These are phyloP conservation scores for Asterophora lycoperdoides DNA, from an alignment of 768 basidiomycete genomes.

Conservation along the genomic window DNA sequence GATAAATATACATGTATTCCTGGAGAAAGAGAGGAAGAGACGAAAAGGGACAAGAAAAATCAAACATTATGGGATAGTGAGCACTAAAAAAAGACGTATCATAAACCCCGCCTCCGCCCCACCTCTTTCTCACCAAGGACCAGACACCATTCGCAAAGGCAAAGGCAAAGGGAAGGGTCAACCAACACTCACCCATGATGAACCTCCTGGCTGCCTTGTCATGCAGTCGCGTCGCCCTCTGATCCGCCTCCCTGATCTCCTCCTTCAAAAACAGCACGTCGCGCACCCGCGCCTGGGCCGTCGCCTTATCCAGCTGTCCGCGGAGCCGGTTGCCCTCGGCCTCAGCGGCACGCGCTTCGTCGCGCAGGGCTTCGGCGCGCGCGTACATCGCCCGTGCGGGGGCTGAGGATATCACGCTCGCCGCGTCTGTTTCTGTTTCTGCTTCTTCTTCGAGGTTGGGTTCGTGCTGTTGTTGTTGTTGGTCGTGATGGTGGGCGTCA, in stretches of 20 bases:
- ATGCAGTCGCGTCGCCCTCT: slow-evolving; percentile 35
- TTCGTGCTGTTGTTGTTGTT: background rate
- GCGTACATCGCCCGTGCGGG: slow-evolving; percentile 27
- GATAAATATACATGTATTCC: slow-evolving; percentile 3
- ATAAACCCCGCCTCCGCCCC: background rate
- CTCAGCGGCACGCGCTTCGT: slow-evolving; percentile 38
- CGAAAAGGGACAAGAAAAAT: no score
- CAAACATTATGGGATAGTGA: background rate
- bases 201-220: slow-evolving; percentile 42
- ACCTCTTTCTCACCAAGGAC: background rate
- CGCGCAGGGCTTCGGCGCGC: slow-evolving; percentile 35
- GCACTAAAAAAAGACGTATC: background rate
- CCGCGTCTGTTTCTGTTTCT: slow-evolving; percentile 19
- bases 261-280: slow-evolving; percentile 37
- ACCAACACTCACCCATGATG: slow-evolving; percentile 34
- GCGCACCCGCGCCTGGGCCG: slow-evolving; percentile 28
- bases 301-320: slow-evolving; percentile 24
- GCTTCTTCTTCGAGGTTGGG: slow-evolving; percentile 9
- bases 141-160: background rate
- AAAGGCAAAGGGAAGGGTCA: background rate
- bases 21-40: background rate
- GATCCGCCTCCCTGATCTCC: slow-evolving; percentile 33
- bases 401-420: slow-evolving; percentile 30
- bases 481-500: background rate
- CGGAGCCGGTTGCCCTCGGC: slow-evolving; percentile 24